A percentile compares a stretch with the other conserved stretches of the same genome.
These are phyloP conservation scores for Hysterangium stoloniferum DNA, from an alignment of 768 basidiomycete species.

Conservation along the genomic window DNA sequence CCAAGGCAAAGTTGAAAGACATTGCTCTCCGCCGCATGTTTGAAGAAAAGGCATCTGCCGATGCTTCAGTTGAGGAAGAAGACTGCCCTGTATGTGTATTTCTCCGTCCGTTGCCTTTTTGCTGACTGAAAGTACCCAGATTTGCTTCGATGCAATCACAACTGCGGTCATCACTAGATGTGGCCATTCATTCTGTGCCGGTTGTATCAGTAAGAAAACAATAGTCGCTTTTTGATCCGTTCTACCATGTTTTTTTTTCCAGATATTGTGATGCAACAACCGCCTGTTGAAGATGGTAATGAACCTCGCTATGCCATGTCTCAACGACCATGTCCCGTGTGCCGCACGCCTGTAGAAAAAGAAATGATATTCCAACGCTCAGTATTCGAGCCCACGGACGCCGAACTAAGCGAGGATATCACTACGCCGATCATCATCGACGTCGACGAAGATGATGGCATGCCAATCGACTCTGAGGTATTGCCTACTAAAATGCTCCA, in stretches of 20 bases:
- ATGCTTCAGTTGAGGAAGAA: slow-evolving; percentile 42
- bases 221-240: neutral
- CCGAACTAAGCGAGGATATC: slow-evolving; percentile 31
- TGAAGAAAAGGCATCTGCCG: slow-evolving; percentile 46
- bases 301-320: slow-evolving; percentile 19
- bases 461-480: slow-evolving; percentile 13
- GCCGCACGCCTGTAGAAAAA: slow-evolving; percentile 42
- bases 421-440: slow-evolving; percentile 14
- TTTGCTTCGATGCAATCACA: slow-evolving; percentile 41
- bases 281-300: slow-evolving; percentile 27
- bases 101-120: no score
- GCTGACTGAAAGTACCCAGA: neutral
- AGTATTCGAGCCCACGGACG: slow-evolving; percentile 55
- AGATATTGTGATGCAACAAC: slow-evolving; percentile 40
- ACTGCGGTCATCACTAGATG: slow-evolving; percentile 53
- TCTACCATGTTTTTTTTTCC: slow-evolving; percentile 9
- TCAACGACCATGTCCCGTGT: slow-evolving; percentile 43
- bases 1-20: slow-evolving; percentile 41
- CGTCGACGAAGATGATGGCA: slow-evolving; percentile 24
- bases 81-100: slow-evolving; percentile 55
- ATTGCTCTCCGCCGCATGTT: slow-evolving; percentile 35
- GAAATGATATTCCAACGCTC: slow-evolving; percentile 44
- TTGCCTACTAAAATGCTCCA: neutral
- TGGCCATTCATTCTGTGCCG: slow-evolving; percentile 52
- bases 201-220: slow-evolving; percentile 51